These are phyloP conservation scores for Camelina laxa DNA, from an alignment of 345 rosid species.

Conservation along the genomic window DNA sequence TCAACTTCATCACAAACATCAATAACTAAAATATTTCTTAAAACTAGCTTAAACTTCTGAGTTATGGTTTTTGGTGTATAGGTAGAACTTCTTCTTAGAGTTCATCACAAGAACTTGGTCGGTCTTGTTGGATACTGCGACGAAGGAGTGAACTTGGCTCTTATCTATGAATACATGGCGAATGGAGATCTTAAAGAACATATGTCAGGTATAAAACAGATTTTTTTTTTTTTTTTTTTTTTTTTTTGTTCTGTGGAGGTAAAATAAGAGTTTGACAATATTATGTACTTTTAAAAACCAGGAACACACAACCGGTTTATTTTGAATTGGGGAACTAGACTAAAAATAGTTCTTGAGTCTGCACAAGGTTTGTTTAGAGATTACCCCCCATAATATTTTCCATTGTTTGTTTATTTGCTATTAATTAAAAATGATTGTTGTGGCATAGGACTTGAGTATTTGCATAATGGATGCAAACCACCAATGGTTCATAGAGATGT, in stretches of 20 bases:
- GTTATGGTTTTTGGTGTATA: conserved; percentile 12
- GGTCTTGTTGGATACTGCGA: conserved; percentile 55
- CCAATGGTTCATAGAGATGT: conserved; percentile 46
- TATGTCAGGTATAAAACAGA: conserved; percentile 45
- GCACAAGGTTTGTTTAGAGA: conserved; percentile 52
- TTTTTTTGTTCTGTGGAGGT: not conserved
- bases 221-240: not conserved
- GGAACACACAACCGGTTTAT: conserved; percentile 25
- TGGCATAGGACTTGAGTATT: conserved; percentile 39
- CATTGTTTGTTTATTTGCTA: not conserved
- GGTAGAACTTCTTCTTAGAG: conserved; percentile 62
- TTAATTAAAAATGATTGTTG: not conserved
- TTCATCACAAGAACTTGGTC: conserved; percentile 64
- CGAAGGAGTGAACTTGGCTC: conserved; percentile 46
- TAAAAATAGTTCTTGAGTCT: conserved; percentile 49
- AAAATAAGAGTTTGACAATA: not conserved
- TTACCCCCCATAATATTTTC: not conserved
- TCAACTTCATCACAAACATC: not conserved
- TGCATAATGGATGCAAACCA: conserved; percentile 47
- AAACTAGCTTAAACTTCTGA: not conserved
- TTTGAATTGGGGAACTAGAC: conserved; percentile 55
- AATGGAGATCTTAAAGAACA: conserved; percentile 52
- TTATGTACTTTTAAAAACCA: conserved; percentile 1
- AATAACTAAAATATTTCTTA: not conserved
- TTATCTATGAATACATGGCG: conserved; percentile 63